Evolutionary conservation across 1,284 basidiomycete species (phyloP).

Genomic region (Apiotrichum sp.): DNA sequence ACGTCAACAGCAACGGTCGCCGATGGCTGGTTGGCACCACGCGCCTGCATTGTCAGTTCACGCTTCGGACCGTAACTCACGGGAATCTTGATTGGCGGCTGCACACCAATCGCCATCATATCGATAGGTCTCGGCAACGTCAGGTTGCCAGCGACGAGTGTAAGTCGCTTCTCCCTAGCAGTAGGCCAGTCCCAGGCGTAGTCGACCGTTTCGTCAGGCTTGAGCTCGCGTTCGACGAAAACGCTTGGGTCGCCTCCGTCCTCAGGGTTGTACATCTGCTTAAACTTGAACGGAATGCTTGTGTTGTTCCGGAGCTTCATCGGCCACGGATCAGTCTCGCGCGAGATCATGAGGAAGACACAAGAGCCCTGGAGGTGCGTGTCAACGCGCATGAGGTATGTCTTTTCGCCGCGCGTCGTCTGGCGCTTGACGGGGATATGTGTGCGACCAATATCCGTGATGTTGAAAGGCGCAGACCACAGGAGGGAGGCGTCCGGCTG

Average conservation of each 20-base stretch:
- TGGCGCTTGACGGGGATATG: constrained; percentile 58
- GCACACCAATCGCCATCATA: constrained; percentile 91
- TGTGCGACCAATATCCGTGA: constrained; percentile 82
- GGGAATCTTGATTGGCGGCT: constrained; percentile 78
- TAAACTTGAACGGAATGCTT: constrained; percentile 63
- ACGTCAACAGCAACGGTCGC: constrained; percentile 82
- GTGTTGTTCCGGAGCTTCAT: constrained; percentile 88
- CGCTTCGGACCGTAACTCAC: constrained; percentile 12
- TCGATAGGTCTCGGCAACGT: constrained; percentile 67
- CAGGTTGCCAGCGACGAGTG: constrained; percentile 58
- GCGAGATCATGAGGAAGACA: constrained; percentile 74
- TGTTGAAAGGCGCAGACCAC: constrained; percentile 88
- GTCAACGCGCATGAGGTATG: constrained; percentile 70
- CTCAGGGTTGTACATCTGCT: constrained; percentile 54
- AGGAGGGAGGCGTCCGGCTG: constrained; percentile 60
- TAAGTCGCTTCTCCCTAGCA: constrained; percentile 71
- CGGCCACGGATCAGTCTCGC: constrained; percentile 72
- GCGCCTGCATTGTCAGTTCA: constrained; percentile 5
- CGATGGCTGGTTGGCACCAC: constrained; percentile 46
- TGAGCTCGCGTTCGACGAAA: constrained; percentile 20
- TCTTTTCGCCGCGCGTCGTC: constrained; percentile 46
- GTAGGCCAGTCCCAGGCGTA: constrained; percentile 98
- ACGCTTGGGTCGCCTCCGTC: constrained; percentile 48
- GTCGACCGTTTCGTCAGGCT: constrained; percentile 24
- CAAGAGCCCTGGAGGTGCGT: constrained; percentile 79